Evolutionary conservation across 768 basidiomycete genomes (phyloP), one percentile per base, ranked within the genome.

Genomic region (Botryobasidium botryosum): DNA sequence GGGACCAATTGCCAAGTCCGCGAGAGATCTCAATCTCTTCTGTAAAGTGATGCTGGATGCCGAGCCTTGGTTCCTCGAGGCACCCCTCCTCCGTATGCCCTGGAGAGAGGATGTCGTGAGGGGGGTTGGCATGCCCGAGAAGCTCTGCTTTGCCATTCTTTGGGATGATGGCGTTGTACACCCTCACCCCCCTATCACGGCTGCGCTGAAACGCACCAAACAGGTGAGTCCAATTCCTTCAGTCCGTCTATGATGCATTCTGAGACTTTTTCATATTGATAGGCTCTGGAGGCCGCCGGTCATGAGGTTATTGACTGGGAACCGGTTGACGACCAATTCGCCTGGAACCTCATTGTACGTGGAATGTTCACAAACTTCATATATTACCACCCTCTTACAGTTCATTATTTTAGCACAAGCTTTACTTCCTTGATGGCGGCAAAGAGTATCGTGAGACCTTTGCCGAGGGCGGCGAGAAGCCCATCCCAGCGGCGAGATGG

Each of bases 231-330:
- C 40, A 31, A 31, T 42, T 8, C 20, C 15, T 42, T 42, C 23
- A 28, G 21, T 27, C 23, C 37, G 10, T 33, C 23, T 10, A 21
- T 21, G 20, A 39, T 39, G 12, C 13, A 39, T 12, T 12, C 1
- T 39, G 37, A 13, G 12, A 39, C 37, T 39, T 12, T 39, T 8
- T 26, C 25, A 31, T 27, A 25, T n/a, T n/a, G n/a, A n/a, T 28
- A 42, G 13, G 65, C 62, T 15, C 54, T 72, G 31, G 49, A 60
- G 45, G 60, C 55, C 21, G 68, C 67, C 3, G 71, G 71, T 3
- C 71, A 72, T 51, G 66, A 72, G 40, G 67, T 72, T n/a, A 61
- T 72, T 18, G 52, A 60, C 31, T 72, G 70, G 68, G 44, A 57
- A 20, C 66, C 69, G n/a, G 43, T 67, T 18, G 62, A 64, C 35